Evolutionary conservation across 2,329 filamentous ascomycete genomes (phyloP).

Genomic region (Arthrobotrys sphaeroides): DNA sequence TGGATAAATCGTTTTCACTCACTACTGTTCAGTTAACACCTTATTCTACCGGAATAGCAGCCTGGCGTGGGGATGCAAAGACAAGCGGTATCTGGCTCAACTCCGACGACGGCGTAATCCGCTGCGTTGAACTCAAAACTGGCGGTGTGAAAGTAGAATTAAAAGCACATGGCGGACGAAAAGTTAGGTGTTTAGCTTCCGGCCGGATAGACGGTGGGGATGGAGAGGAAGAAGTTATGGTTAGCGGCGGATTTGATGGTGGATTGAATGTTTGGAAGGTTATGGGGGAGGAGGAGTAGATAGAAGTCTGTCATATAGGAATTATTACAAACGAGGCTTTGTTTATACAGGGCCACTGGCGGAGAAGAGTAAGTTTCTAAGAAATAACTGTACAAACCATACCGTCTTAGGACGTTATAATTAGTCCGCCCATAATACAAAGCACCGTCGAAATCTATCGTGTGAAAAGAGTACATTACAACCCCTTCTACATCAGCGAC

Average conservation of each 20-base stretch:
- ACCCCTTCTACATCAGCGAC: conserved; percentile 19
- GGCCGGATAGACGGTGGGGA: conserved; percentile 67
- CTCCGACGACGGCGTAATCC: conserved; percentile 71
- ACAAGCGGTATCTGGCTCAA: conserved; percentile 72
- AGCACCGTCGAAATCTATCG: conserved; percentile 10
- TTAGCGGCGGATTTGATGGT: conserved; percentile 74
- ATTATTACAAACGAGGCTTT: too few relatives aligned
- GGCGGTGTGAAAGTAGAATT: conserved; percentile 68
- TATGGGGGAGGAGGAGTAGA: conserved; percentile 3
- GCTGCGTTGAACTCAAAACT: conserved; percentile 69
- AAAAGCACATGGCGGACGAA: conserved; percentile 65
- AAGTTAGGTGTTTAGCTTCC: conserved; percentile 65
- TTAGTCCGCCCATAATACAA: neutral
- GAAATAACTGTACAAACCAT: too few relatives aligned
- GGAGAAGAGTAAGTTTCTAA: too few relatives aligned
- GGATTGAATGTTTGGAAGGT: conserved; percentile 69
- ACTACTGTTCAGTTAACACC: conserved; percentile 70
- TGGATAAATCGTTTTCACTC: conserved; percentile 70
- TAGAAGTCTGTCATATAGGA: neutral
- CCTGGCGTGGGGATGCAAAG: conserved; percentile 68
- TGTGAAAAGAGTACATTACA: conserved; percentile 16
- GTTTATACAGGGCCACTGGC: too few relatives aligned
- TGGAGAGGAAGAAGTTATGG: conserved; percentile 64
- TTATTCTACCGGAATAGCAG: conserved; percentile 71
- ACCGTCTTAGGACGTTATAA: too few relatives aligned